Evolutionary conservation across 306 rosid species (phyloP).

Genomic region (Prunus salicina): DNA sequence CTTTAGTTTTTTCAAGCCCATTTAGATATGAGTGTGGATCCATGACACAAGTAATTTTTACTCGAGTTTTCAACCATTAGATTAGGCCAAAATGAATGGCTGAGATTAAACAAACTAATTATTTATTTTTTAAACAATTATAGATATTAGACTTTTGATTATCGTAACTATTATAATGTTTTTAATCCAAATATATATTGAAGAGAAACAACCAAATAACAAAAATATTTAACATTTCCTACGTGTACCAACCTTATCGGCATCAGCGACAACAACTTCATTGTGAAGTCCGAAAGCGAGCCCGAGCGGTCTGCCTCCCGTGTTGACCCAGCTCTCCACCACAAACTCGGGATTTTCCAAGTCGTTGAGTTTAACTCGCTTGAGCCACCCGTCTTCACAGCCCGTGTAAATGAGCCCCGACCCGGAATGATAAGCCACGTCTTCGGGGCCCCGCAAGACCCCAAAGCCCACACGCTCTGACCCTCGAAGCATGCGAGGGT

Average conservation of each 20-base stretch:
- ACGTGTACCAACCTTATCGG: conserved; percentile 30
- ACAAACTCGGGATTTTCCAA: conserved; percentile 33
- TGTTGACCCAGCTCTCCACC: conserved; percentile 60
- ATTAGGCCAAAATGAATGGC: no score
- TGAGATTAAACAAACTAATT: no score
- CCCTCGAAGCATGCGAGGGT: conserved; percentile 27
- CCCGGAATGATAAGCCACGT: conserved; percentile 40
- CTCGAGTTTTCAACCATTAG: no score
- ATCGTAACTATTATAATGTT: no score
- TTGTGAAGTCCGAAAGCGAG: conserved; percentile 31
- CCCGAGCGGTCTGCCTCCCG: conserved; percentile 83
- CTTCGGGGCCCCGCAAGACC: conserved; percentile 42
- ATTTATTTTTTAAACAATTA: no score
- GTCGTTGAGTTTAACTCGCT: conserved; percentile 46
- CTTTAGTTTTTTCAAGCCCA: no score
- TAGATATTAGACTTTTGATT: no score
- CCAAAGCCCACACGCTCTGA: conserved; percentile 41
- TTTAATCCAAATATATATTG: no score
- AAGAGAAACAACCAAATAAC: background rate
- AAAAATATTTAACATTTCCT: background rate
- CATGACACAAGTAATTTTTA: no score
- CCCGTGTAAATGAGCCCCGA: conserved; percentile 60
- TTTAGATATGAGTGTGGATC: no score
- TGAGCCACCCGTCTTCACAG: conserved; percentile 71
- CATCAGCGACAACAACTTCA: conserved; percentile 49